These are phyloP conservation scores for Schizophyllum amplum DNA, from an alignment of 1,284 basidiomycete species.

Conservation along the genomic window DNA sequence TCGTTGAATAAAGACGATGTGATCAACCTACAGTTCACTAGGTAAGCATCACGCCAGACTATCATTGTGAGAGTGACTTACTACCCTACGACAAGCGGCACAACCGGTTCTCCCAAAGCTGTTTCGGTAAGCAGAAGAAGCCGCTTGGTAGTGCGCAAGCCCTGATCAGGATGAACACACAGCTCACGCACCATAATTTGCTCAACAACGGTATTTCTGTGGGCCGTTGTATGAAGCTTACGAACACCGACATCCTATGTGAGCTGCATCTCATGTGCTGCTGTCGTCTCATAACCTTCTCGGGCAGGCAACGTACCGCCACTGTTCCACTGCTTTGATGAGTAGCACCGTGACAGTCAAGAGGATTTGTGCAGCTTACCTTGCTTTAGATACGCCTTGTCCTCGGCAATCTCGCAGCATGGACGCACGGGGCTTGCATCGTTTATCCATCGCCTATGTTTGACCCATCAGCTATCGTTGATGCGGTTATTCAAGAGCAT, in stretches of 20 bases:
- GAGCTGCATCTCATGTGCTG: conserved; percentile 17
- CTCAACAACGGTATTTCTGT: conserved; percentile 73
- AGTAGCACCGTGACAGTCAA: conserved; percentile 30
- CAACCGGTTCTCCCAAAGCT: conserved; percentile 72
- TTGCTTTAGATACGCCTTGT: conserved; percentile 50
- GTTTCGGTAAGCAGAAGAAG: conserved; percentile 47
- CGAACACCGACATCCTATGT: conserved; percentile 61
- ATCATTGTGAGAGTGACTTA: background rate
- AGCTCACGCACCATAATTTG: conserved; percentile 72
- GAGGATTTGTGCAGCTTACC: conserved; percentile 7
- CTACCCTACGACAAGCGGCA: conserved; percentile 44
- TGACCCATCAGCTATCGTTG: conserved; percentile 55
- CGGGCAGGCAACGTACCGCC: conserved; percentile 67
- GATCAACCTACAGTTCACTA: conserved; percentile 79
- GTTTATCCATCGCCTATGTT: conserved; percentile 70
- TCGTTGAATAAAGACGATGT: conserved; percentile 55
- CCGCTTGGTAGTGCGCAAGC: background rate
- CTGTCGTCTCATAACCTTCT: background rate
- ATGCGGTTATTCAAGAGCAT: conserved; percentile 55
- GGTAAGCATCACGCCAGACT: conserved; percentile 30
- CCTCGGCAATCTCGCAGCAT: conserved; percentile 74
- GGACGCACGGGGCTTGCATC: conserved; percentile 65
- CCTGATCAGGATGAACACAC: background rate
- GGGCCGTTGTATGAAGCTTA: conserved; percentile 62
- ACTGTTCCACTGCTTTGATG: conserved; percentile 83